Base-by-base conservation (phyloP, 129 eudicot species). In the Calendula officinalis region DNA sequence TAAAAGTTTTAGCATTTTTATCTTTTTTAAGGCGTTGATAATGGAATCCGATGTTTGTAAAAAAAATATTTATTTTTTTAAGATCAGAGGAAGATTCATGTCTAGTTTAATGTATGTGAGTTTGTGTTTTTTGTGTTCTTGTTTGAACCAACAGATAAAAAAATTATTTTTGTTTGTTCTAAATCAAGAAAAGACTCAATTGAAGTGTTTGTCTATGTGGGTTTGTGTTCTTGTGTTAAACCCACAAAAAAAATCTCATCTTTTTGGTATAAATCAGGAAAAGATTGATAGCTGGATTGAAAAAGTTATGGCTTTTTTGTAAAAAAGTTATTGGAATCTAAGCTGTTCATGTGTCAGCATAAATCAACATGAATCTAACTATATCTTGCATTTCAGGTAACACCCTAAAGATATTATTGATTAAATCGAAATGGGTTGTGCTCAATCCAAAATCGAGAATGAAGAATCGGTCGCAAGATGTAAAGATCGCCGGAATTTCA, bases 391-490 rank as follows among this genome's bases (percentile, higher is more conserved):
- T 64, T 49, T 46, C 56, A 46, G 76, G 77, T 14, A 30, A 37
- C 71, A 43, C 66, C 70, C 75, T 67, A 75, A 49, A 13, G 41
- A 47, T 30, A n/a, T 53, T 43, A 43, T 17, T 37, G 22, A 39
- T 36, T 46, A 40, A 71, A 36, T 27, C 39, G 27, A 49, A 82
- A 92, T 92, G 98, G 98, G 98, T 12, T 92, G 98, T 62, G 95
- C 96, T n/a, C 98, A 92, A 55, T 92, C 98, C 4, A 92, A 82
- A 67, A 88, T 92, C 42, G 98, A 92, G 40, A 92, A 88, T 55
- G 98, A 92, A 42, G 98, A 92, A 64, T 77, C 98, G 6, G 98
- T 92, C 33, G 67, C 96, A 1, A 78, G 98, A 56, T 92, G 98
- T 47, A 92, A 92, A 64, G 98, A 92, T n/a, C 79, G 96, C 67